Conservation (phyloP, 1,284 basidiomycete species). For the Sanghuangporus sanghuang region DNA sequence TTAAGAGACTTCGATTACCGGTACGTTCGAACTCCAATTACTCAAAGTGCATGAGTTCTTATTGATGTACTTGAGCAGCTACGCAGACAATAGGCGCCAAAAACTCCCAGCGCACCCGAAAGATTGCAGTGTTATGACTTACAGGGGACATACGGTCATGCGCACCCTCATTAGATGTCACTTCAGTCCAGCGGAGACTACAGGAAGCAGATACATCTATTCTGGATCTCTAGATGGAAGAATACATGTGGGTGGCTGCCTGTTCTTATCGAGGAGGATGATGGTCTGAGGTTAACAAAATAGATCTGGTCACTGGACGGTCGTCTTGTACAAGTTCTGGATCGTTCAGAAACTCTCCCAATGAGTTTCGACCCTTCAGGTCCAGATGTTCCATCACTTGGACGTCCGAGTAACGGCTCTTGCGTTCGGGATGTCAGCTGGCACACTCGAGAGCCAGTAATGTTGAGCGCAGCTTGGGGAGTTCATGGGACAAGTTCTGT, state of each 20-base stretch:
- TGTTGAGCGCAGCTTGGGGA: slow-evolving; percentile 90
- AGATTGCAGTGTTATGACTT: slow-evolving; percentile 96
- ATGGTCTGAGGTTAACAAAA: slow-evolving; percentile 4
- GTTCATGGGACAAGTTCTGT: slow-evolving; percentile 61
- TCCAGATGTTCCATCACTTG: slow-evolving; percentile 35
- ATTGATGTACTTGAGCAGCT: slow-evolving; percentile 34
- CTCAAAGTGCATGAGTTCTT: slow-evolving; percentile 14
- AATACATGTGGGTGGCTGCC: slow-evolving; percentile 60
- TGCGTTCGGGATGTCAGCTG: slow-evolving; percentile 92
- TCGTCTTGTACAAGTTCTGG: slow-evolving; percentile 74
- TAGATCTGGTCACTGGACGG: slow-evolving; percentile 97
- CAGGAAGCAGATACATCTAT: slow-evolving; percentile 91
- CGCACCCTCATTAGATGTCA: slow-evolving; percentile 93
- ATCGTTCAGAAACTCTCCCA: slow-evolving; percentile 73
- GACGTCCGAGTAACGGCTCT: slow-evolving; percentile 27
- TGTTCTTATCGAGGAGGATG: background rate
- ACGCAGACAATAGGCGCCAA: slow-evolving; percentile 63
- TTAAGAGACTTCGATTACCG: slow-evolving; percentile 76
- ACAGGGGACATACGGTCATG: slow-evolving; percentile 88
- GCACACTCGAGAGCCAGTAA: slow-evolving; percentile 78
- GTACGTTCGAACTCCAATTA: slow-evolving; percentile 31
- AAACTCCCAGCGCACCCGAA: slow-evolving; percentile 63
- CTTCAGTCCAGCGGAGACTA: slow-evolving; percentile 90
- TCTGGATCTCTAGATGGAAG: slow-evolving; percentile 83
- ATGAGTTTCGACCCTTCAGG: slow-evolving; percentile 64